Conservation (phyloP, 2,329 filamentous ascomycete species). For the Raffaelea albimanens region DNA sequence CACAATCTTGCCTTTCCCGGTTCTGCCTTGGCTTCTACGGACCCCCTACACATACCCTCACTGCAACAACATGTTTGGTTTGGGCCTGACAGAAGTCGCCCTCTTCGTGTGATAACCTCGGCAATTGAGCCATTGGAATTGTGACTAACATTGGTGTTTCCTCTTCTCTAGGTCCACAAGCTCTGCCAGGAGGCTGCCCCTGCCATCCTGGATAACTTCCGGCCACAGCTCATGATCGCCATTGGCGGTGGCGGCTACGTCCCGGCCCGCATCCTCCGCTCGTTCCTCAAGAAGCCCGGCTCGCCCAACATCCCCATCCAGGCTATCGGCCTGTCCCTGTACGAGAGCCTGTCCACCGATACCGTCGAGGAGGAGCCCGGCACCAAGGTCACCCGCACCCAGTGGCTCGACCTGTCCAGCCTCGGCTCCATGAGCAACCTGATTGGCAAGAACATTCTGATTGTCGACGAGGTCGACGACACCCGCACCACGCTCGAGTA, state of each 20-base stretch:
- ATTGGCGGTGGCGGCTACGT: slow-evolving; percentile 97
- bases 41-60: too few species aligned
- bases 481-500: slow-evolving; percentile 92
- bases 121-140: too few species aligned
- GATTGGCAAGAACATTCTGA: slow-evolving; percentile 83
- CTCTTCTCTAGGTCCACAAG: slow-evolving; percentile 94
- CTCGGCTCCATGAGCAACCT: slow-evolving; percentile 78
- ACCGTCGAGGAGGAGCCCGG: slow-evolving; percentile 64
- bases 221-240: slow-evolving; percentile 94
- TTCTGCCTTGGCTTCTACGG: too few species aligned
- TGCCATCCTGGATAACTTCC: slow-evolving; percentile 72
- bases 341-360: slow-evolving; percentile 64
- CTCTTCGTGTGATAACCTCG: too few species aligned
- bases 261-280: slow-evolving; percentile 90
- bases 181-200: slow-evolving; percentile 82
- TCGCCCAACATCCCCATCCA: slow-evolving; percentile 96
- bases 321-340: slow-evolving; percentile 94
- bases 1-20: too few species aligned
- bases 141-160: too few species aligned
- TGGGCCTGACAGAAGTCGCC: too few species aligned
- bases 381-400: slow-evolving; percentile 91
- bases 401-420: slow-evolving; percentile 89
- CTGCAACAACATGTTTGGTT: too few species aligned
- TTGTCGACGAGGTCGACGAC: slow-evolving; percentile 94
- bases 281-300: slow-evolving; percentile 86